phyloP scores from a whole-genome alignment of 768 basidiomycete species.

The Melanogaster broomeanus region DNA sequence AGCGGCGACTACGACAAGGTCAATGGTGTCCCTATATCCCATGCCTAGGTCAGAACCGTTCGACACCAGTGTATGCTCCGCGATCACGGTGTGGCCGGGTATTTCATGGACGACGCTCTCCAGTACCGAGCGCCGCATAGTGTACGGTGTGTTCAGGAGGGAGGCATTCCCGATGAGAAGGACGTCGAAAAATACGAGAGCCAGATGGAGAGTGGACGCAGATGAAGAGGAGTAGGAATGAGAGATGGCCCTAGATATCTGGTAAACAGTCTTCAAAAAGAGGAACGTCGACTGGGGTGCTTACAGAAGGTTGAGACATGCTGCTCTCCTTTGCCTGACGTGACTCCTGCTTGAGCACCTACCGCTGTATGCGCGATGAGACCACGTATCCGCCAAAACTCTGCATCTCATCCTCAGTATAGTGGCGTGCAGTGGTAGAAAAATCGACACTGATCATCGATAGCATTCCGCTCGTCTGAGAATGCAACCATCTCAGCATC shows the following conservation, averaged over 20 bases:
- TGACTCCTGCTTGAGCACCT: constrained; percentile 46
- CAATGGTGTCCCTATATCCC: constrained; percentile 75
- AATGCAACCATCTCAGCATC: constrained; percentile 95
- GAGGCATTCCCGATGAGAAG: constrained; percentile 66
- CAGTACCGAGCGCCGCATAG: constrained; percentile 57
- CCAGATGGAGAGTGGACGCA: constrained; percentile 55
- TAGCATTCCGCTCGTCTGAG: constrained; percentile 49
- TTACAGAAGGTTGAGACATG: constrained; percentile 22
- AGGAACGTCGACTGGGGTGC: background rate
- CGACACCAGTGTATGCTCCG: constrained; percentile 51
- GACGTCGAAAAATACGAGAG: constrained; percentile 87
- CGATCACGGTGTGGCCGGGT: constrained; percentile 63
- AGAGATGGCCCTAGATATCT: constrained; percentile 38
- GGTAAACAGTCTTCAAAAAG: constrained; percentile 5
- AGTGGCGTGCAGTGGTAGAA: background rate
- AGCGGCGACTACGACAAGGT: constrained; percentile 76
- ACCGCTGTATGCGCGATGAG: constrained; percentile 59
- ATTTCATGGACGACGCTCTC: constrained; percentile 54
- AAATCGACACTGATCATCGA: constrained; percentile 62
- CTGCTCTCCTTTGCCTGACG: constrained; percentile 13
- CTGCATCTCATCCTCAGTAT: constrained; percentile 35
- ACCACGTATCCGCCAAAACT: constrained; percentile 74
- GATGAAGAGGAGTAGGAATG: constrained; percentile 38
- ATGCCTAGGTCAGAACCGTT: constrained; percentile 7
- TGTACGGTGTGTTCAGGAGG: constrained; percentile 58